Conservation (phyloP, 164 flowering plant species). For the grape (Vitis vinifera) region DNA sequence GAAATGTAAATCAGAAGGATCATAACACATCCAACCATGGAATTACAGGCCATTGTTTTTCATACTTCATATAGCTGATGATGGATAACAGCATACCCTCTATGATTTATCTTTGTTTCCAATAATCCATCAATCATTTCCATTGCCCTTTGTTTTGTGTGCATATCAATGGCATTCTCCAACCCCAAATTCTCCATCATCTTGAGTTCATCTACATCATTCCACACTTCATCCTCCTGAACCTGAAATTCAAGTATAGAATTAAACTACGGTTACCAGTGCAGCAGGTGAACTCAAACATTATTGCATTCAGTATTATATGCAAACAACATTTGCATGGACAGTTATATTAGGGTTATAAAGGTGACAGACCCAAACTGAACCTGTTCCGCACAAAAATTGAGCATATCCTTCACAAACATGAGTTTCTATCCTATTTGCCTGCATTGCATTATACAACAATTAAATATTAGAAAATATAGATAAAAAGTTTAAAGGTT, state of each 20-base stretch:
- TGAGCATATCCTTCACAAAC: conserved; percentile 68
- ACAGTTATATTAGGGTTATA: conserved; percentile 9
- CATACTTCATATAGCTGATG: neutral
- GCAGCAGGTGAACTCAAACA: neutral
- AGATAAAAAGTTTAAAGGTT: neutral
- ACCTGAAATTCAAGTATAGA: conserved; percentile 39
- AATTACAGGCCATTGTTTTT: neutral
- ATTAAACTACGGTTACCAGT: neutral
- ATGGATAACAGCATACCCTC: conserved; percentile 51
- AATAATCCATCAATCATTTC: conserved; percentile 37
- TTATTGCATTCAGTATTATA: neutral
- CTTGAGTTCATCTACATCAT: conserved; percentile 38
- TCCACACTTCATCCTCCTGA: conserved; percentile 53
- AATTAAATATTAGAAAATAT: conserved; percentile 14
- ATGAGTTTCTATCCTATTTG: conserved; percentile 52
- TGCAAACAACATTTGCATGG: neutral
- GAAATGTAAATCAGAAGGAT: neutral
- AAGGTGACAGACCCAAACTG: conserved; percentile 68
- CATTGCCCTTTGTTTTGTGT: conserved; percentile 54
- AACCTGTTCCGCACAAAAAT: conserved; percentile 62
- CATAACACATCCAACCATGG: neutral
- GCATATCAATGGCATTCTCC: conserved; percentile 28
- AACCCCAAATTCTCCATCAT: conserved; percentile 30
- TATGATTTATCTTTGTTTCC: conserved; percentile 41
- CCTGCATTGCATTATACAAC: conserved; percentile 43